phyloP scores from a whole-genome alignment of 257 asterid genomes.

The Plantago major region DNA sequence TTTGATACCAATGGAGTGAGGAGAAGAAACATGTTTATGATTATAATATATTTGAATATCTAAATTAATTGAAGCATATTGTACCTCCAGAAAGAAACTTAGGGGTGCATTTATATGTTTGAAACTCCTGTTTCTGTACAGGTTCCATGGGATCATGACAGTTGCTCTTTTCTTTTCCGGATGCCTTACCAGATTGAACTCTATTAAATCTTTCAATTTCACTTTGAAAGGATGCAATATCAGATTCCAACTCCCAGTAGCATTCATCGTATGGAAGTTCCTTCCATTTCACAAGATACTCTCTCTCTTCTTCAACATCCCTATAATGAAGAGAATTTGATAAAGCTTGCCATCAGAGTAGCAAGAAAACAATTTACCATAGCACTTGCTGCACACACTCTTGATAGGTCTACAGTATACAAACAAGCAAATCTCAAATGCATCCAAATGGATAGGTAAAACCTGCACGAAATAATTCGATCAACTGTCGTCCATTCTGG shows the following conservation, averaged over 20 bases:
- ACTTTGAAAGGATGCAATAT: constrained; percentile 66
- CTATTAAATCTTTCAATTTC: constrained; percentile 70
- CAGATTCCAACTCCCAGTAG: constrained; percentile 87
- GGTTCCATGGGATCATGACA: constrained; percentile 52
- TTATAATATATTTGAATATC: constrained; percentile 13
- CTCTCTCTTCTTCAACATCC: constrained; percentile 63
- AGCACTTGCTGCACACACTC: background rate
- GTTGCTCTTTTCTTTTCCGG: constrained; percentile 56
- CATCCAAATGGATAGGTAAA: constrained; percentile 8
- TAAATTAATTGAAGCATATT: constrained; percentile 4
- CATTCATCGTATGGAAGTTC: constrained; percentile 96
- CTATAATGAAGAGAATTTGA: constrained; percentile 34
- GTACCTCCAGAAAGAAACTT: constrained; percentile 89
- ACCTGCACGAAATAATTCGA: constrained; percentile 91
- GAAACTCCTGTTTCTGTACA: constrained; percentile 72
- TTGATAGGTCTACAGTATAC: background rate
- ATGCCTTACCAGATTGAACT: constrained; percentile 50
- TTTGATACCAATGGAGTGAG: constrained; percentile 12
- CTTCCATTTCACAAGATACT: constrained; percentile 96
- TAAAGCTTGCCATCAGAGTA: background rate
- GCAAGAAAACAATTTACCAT: background rate
- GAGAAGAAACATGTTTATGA: constrained; percentile 17
- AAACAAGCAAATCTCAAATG: background rate
- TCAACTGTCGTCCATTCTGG: constrained; percentile 97
- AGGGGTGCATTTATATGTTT: constrained; percentile 82